These are phyloP conservation scores for Candida boleticola DNA, from an alignment of 805 yeast genomes.

Conservation along the genomic window DNA sequence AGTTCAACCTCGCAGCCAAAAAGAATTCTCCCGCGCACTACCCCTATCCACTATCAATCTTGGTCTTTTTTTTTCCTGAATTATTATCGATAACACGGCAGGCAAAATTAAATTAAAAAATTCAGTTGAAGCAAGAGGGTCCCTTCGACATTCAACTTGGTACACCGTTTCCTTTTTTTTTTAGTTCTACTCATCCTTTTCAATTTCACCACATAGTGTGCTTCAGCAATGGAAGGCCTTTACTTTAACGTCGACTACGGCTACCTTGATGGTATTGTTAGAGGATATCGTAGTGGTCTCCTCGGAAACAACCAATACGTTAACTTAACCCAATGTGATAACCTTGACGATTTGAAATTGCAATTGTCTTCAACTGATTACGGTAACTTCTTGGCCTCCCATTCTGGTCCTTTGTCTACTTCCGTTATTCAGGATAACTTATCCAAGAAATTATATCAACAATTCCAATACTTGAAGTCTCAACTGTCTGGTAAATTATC, in stretches of 20 bases:
- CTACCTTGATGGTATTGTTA: conserved; percentile 87
- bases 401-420: conserved; percentile 81
- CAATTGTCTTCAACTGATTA: conserved; percentile 96
- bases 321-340: conserved; percentile 94
- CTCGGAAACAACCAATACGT: conserved; percentile 76
- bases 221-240: conserved; percentile 87
- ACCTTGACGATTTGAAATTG: conserved; percentile 87
- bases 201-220: too few relatives aligned
- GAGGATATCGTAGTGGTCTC: conserved; percentile 89
- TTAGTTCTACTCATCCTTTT: too few relatives aligned
- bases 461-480: conserved; percentile 79
- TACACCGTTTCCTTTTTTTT: too few relatives aligned
- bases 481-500: conserved; percentile 81
- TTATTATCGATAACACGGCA: conserved; percentile 2
- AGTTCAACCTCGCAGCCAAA: too few relatives aligned
- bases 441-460: conserved; percentile 68
- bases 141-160: too few relatives aligned
- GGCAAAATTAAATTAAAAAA: not conserved
- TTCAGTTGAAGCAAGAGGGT: too few relatives aligned
- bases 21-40: conserved; percentile 2
- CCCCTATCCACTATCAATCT: not conserved
- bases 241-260: conserved; percentile 89
- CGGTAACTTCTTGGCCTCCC: conserved; percentile 83
- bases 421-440: conserved; percentile 81
- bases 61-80: not conserved